Evolutionary conservation across 768 basidiomycete species (phyloP).

Genomic region (Tulasnella sp.): DNA sequence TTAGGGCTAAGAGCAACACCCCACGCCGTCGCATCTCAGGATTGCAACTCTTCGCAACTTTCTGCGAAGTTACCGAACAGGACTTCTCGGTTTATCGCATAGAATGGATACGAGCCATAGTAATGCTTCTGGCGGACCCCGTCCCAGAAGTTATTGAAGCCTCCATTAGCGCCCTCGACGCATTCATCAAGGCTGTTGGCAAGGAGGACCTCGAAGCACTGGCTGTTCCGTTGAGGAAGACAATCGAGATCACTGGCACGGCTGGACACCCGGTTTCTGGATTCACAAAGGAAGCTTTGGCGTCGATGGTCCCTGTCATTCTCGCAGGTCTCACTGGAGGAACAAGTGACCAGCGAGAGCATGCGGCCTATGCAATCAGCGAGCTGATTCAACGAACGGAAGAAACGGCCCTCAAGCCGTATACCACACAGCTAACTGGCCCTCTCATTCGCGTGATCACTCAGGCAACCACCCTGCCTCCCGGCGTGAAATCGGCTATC

Average conservation of each 20-base stretch:
- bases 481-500: conserved; percentile 87
- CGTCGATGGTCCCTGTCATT: conserved; percentile 75
- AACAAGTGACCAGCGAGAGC: conserved; percentile 88
- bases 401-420: conserved; percentile 81
- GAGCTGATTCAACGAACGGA: conserved; percentile 86
- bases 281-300: conserved; percentile 74
- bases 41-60: conserved; percentile 62
- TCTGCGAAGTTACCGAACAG: conserved; percentile 73
- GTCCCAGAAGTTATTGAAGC: conserved; percentile 45
- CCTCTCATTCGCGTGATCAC: conserved; percentile 92
- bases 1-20: conserved; percentile 68
- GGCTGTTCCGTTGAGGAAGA: conserved; percentile 78
- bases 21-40: conserved; percentile 66
- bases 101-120: conserved; percentile 88
- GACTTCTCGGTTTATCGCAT: conserved; percentile 78
- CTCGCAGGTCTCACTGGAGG: conserved; percentile 89
- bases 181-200: conserved; percentile 77
- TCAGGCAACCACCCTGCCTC: conserved; percentile 78
- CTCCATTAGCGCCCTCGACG: conserved; percentile 73
- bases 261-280: conserved; percentile 73
- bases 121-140: conserved; percentile 71
- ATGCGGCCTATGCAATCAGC: conserved; percentile 93
- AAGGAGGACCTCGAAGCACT: conserved; percentile 90
- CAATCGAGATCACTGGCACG: conserved; percentile 73
- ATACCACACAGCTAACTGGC: conserved; percentile 89